Evolutionary conservation across 345 rosid genomes (phyloP).

Genomic region (Pistacia atlantica): DNA sequence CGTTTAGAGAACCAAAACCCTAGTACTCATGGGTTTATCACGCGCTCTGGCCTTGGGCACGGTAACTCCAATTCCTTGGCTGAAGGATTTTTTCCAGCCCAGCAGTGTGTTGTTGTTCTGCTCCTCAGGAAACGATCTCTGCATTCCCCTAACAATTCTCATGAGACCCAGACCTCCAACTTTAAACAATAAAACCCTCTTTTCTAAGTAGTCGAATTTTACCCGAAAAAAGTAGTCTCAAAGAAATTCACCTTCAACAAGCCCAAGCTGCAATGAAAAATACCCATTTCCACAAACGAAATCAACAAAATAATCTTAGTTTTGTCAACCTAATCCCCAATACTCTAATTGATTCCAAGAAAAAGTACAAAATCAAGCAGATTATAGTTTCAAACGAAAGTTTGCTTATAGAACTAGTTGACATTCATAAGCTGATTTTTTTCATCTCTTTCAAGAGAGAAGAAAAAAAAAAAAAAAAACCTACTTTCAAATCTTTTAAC

Average conservation of each 20-base stretch:
- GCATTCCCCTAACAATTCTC: conserved; percentile 99
- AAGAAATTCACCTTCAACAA: conserved; percentile 45
- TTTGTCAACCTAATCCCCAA: conserved; percentile 16
- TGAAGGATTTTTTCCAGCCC: conserved; percentile 86
- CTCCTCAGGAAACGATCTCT: conserved; percentile 73
- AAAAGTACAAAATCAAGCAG: conserved; percentile 19
- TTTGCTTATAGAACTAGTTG: background rate
- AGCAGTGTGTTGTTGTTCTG: conserved; percentile 44
- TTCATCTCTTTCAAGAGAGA: too few species aligned
- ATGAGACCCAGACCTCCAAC: conserved; percentile 79
- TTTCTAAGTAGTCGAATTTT: conserved; percentile 49
- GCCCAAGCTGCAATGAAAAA: conserved; percentile 56
- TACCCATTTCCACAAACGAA: conserved; percentile 33
- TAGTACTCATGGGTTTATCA: conserved; percentile 56
- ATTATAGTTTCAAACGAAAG: conserved; percentile 13
- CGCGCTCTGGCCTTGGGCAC: conserved; percentile 90
- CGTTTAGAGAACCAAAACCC: conserved; percentile 41
- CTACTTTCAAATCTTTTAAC: background rate
- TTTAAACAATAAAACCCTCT: conserved; percentile 63
- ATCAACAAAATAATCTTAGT: conserved; percentile 23
- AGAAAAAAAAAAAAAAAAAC: background rate
- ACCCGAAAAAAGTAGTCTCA: conserved; percentile 40
- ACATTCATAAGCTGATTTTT: background rate
- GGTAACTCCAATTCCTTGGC: conserved; percentile 76
- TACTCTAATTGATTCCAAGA: conserved; percentile 3